Percentiles rank a stretch among this genome's conserved stretches.
Evolutionary conservation across 2,329 filamentous ascomycete species (phyloP).

Genomic region (Talaromyces piceae): DNA sequence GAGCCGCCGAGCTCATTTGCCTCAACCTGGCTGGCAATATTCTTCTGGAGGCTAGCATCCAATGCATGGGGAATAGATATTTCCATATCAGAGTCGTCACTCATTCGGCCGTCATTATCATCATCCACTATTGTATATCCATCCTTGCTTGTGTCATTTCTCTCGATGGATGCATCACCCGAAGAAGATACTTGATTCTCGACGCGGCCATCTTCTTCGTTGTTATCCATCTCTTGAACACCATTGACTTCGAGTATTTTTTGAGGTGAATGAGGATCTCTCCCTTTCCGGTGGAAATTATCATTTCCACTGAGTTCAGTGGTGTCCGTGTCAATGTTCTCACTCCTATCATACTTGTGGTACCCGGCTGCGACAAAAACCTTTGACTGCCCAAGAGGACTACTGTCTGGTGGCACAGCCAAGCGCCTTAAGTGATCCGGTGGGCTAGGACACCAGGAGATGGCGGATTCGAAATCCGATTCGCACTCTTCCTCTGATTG

Average conservation of each 20-base stretch:
- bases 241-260: neutral
- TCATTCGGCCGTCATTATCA: constrained; percentile 10
- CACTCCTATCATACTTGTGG: neutral
- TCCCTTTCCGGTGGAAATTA: too few species aligned
- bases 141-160: neutral
- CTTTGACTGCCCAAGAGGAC: neutral
- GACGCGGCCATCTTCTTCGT: neutral
- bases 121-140: constrained; percentile 12
- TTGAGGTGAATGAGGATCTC: neutral
- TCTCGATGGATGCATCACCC: neutral
- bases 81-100: constrained; percentile 31
- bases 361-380: neutral
- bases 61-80: constrained; percentile 26
- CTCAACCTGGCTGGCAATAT: constrained; percentile 15
- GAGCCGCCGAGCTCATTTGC: constrained; percentile 19
- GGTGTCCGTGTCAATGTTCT: neutral
- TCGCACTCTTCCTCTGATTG: constrained; percentile 15
- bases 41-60: constrained; percentile 17
- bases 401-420: constrained; percentile 5
- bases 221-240: neutral
- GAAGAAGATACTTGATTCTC: neutral
- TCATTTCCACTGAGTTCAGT: neutral
- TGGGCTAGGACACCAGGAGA: constrained; percentile 17
- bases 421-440: constrained; percentile 1
- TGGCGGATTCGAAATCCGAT: constrained; percentile 1